Evolutionary conservation across 805 yeast genomes (phyloP).

Genomic region (Yamadazyma sp.): DNA sequence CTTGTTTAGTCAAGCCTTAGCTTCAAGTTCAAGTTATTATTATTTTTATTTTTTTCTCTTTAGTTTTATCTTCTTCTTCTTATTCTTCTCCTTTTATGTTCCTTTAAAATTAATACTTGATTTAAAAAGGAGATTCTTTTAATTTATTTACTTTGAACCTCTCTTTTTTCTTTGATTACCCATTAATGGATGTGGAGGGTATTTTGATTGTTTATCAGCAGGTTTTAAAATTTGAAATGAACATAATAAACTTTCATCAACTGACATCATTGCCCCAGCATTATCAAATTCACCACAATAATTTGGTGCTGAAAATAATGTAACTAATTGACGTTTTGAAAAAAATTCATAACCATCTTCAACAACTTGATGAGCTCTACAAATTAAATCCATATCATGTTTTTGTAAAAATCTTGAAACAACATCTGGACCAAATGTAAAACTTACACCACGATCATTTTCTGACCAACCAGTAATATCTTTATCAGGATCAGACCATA

Average conservation of each 20-base stretch:
- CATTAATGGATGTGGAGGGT: slow-evolving; percentile 34
- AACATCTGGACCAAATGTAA: slow-evolving; percentile 99
- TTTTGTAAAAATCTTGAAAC: slow-evolving; percentile 94
- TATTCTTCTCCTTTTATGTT: too few species aligned
- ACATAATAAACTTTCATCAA: slow-evolving; percentile 92
- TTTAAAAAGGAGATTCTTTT: background rate
- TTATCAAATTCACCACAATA: slow-evolving; percentile 99
- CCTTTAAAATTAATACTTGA: too few species aligned
- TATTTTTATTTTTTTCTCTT: background rate
- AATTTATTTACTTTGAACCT: slow-evolving; percentile 38
- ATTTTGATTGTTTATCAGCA: slow-evolving; percentile 89
- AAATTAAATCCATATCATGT: slow-evolving; percentile 96
- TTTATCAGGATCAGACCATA: slow-evolving; percentile 99
- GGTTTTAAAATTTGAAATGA: slow-evolving; percentile 97
- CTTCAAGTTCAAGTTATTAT: too few species aligned
- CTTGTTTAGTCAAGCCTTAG: too few species aligned
- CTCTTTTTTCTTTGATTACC: slow-evolving; percentile 55
- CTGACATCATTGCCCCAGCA: slow-evolving; percentile 99
- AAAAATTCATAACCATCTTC: slow-evolving; percentile 99
- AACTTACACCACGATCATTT: slow-evolving; percentile 97
- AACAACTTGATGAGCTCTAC: slow-evolving; percentile 98
- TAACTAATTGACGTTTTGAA: slow-evolving; percentile 92
- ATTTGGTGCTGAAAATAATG: slow-evolving; percentile 95
- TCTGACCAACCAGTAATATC: slow-evolving; percentile 99
- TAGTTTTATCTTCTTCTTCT: too few species aligned